These are phyloP conservation scores for Poteriospumella lacustris DNA, from an alignment of 108 stramenopile species.

Conservation along the genomic window DNA sequence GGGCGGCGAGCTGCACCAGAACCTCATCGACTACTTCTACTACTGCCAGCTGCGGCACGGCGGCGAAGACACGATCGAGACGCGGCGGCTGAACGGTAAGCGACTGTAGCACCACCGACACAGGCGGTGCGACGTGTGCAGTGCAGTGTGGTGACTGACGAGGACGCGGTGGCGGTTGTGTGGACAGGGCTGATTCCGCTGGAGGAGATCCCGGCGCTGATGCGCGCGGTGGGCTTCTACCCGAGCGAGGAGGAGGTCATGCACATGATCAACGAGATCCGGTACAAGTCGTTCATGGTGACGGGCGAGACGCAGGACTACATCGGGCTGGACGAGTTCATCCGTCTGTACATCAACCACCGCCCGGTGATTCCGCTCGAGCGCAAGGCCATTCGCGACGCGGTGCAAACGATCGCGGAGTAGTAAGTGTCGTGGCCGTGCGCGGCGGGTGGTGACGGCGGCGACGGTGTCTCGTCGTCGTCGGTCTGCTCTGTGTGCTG, in stretches of 20 bases:
- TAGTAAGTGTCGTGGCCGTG: constrained; percentile 20
- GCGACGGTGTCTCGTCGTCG: no score
- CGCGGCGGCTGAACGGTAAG: constrained; percentile 34
- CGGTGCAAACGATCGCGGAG: constrained; percentile 40
- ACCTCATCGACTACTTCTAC: constrained; percentile 61
- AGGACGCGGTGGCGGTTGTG: no score
- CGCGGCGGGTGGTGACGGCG: neutral
- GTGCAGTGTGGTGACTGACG: no score
- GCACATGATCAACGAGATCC: constrained; percentile 52
- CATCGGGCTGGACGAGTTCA: constrained; percentile 33
- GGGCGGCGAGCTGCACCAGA: constrained; percentile 46
- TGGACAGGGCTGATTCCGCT: constrained; percentile 41
- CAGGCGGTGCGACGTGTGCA: no score
- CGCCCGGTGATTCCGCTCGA: constrained; percentile 51
- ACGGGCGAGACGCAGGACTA: constrained; percentile 41
- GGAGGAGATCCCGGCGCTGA: constrained; percentile 52
- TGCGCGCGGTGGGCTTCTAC: constrained; percentile 59
- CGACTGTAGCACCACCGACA: no score
- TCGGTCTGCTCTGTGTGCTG: no score
- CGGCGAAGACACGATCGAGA: constrained; percentile 55
- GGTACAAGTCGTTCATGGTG: constrained; percentile 45
- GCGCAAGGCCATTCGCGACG: constrained; percentile 27
- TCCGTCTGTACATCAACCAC: constrained; percentile 60
- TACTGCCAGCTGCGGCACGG: constrained; percentile 54
- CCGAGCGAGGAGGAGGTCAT: constrained; percentile 55